Percentiles rank a stretch among this genome's conserved stretches.
phyloP scores from a whole-genome alignment of 352 stramenopile genomes.

The Phytopythium delawarense region DNA sequence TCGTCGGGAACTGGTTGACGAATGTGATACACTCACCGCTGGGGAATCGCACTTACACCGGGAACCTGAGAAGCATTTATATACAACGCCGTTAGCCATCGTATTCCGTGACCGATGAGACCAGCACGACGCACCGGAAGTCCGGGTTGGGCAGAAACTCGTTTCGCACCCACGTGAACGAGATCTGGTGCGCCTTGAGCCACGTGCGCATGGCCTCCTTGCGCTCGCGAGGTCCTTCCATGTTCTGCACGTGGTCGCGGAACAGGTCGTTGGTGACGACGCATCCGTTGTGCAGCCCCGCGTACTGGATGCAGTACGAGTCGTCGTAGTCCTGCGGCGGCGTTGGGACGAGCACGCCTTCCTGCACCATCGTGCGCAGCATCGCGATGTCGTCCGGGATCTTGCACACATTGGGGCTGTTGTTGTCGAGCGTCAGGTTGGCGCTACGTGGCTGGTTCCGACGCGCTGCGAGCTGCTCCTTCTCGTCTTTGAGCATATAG shows the following conservation, averaged over 20 bases:
- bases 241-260: conserved; percentile 78
- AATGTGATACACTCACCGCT: background rate
- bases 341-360: conserved; percentile 74
- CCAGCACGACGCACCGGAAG: conserved; percentile 35
- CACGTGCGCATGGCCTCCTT: conserved; percentile 62
- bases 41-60: background rate
- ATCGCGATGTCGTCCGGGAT: conserved; percentile 71
- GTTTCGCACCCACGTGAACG: conserved; percentile 84
- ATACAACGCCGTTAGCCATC: background rate
- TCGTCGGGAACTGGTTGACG: background rate
- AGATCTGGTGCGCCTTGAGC: conserved; percentile 74
- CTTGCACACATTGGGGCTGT: conserved; percentile 30
- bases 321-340: conserved; percentile 88
- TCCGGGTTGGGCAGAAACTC: conserved; percentile 89
- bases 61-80: conserved; percentile 1
- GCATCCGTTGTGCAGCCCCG: conserved; percentile 61
- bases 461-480: conserved; percentile 26
- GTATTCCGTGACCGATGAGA: background rate
- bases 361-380: conserved; percentile 60
- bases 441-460: conserved; percentile 13
- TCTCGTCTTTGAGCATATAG: conserved; percentile 62
- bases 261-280: conserved; percentile 89
- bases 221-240: conserved; percentile 44
- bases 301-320: conserved; percentile 90
- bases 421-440: conserved; percentile 5